Evolutionary conservation across 2,329 filamentous ascomycete species (phyloP), one percentile per base, ranked within the genome.

Genomic region (Arthrobotrys entomopaga): DNA sequence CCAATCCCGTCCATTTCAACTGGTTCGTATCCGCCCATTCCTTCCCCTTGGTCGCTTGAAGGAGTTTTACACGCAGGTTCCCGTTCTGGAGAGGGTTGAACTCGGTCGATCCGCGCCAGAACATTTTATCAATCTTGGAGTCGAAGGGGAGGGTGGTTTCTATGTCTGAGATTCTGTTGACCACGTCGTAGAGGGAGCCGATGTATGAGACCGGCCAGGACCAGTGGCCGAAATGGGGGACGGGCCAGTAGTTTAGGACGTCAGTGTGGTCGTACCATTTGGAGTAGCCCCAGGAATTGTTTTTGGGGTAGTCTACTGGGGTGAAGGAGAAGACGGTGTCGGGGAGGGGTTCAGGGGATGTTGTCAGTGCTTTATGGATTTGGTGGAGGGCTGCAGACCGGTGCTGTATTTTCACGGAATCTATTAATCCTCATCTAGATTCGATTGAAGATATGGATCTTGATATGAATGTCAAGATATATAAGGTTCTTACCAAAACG

Each of bases 1-100:
- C 57, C 29, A 57, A 76, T 76, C 56, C 71, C 42, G 76, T 78
- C 82, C 82, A 83, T 34, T 79, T 56, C 11, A 86, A 79, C 4
- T 82, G 73, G 77, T 84, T 80, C 1, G 86, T 81, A 78, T 86
- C 84, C 1, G 85, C 84, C 84, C 85, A 86, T 3, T 77, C 76
- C 63, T 82, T 79, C 19, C 77, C 80, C 26, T 80, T 79, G 10
- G 83, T 77, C 2, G 74, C 77, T 0, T 71, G 69, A 0, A 85
- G 67, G 1, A 85, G 81, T 58, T 84, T 81, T 52, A 82, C 81
- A 13, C 84, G 82, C 58, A 83, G 77, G 0, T 81, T 81, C 0
- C 81, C 81, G 60, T 81, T 82, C 11, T 77, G 70, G 13, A 82
- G 80, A 71, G 82, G 82, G 81, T 84, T 85, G 82, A 84, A 86